Base-by-base conservation (phyloP, 805 yeast genomes). In the Ogataea angusta region DNA sequence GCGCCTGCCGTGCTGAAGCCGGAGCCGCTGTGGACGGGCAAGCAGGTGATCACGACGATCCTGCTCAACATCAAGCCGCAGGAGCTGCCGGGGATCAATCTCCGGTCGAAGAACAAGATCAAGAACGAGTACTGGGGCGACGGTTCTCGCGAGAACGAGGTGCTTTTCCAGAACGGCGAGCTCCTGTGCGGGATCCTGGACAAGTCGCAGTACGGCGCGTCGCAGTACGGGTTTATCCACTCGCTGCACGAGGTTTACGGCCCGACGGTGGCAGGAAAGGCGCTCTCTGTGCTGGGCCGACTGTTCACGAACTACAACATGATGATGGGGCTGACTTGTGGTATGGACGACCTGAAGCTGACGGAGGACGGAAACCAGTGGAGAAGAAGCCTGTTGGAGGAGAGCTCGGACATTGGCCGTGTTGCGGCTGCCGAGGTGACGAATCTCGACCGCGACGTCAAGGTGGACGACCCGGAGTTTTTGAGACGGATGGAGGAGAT, bases 141-240 rank as follows among this genome's bases (percentile, higher is more conserved):
- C 40, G 81, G 80, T 8, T 86, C 96, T 17, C 59, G 66, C 24
- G 99, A 93, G 68, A 91, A 89, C 66, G 80, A 79, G 34, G 99
- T 93, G 15, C 58, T 90, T 12, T 84, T 93, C 77, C 71, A 71
- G 56, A 73, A 90, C 56, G 99, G 99, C 63, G 90, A 85, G 60
- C 73, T 93, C 38, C 56, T 95, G 31, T 78, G 86, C 59, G 99
- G 99, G 75, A 87, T 93, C 46, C 73, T 93, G 48, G 99, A 93
- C 69, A 93, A 93, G 67, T 89, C 97, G 21, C 99, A 93, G 68
- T 95, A 93, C 64, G 99, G 99, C 71, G 95, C 99, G 21, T 81
- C 97, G 30, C 89, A 90, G 59, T 90, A 85, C 61, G 99, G 99
- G 75, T 72, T 93, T 46, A 95, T 93, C 29, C 99, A 93, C 64